Base-by-base conservation (phyloP, 2,329 filamentous ascomycete species). In the Nannizziopsis barbatae region DNA sequence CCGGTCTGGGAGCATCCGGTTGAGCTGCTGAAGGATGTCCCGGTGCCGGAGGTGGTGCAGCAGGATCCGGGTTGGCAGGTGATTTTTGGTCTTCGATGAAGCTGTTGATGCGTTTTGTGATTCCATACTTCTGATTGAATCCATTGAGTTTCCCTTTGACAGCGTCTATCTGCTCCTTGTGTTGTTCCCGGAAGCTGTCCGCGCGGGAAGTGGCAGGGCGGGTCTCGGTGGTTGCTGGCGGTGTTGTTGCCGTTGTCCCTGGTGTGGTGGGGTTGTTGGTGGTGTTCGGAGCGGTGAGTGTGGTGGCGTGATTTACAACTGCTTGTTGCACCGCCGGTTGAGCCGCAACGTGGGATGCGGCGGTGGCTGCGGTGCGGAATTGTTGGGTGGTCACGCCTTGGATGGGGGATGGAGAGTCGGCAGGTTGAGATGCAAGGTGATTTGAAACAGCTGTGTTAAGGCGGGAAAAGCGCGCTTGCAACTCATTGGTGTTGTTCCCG, bases 351-450 rank as follows among this genome's bases (percentile, higher is more conserved):
- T 63, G 36, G 62, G 22, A 42, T 51, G 45, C 20, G 58, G 50
- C 11, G 58, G 56, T 38, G 60, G 55, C 53, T 33, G 53, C 47
- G 6, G 58, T 56, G 27, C 65, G 56, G 7, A 60, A 57, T n/a
- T 59, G 54, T 3, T 69, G 50, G n/a, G 69, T 35, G 67, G 70
- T 56, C 80, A 66, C 51, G 70, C 73, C 22, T 74, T 71, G 63
- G 87, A 87, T 31, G 81, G 75, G 18, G 78, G 77, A 59, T 86
- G 82, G 0, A 90, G 68, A 58, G 84, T 8, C 15, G 35, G 33
- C 80, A 54, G 72, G 77, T 50, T 86, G 65, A 39, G 81, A 79
- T 5, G 59, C 54, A 40, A 57, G 53, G 30, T 53, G 49, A 3
- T 46, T 45, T 30, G 67, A 40, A 6, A 36, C 31, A 9, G 45